Evolutionary conservation across 129 eudicot species (phyloP), one percentile per base, ranked within the genome.

Genomic region (Pseudognaphalium luteoalbum): DNA sequence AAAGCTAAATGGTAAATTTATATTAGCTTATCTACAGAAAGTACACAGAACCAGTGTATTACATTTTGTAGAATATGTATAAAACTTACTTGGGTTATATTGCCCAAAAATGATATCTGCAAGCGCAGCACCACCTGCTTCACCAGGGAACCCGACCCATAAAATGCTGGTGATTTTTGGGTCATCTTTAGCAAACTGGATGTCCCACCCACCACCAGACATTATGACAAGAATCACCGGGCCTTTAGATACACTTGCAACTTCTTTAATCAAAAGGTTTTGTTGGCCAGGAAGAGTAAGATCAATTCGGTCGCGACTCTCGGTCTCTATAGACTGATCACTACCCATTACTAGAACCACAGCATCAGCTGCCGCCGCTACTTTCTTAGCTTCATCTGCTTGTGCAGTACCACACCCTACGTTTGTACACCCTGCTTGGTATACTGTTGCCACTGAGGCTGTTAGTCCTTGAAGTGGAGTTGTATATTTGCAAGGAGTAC

Each of bases 131-230:
- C 99, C 99, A 68, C 99, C 99, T 0, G 97, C 97, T 86, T 95
- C 90, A 33, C 99, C 99, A 0, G 99, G 99, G 74, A 81, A 95
- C 47, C 99, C 99, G 51, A 87, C 96, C 99, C 99, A 95, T 32
- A 95, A 25, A 65, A 95, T 95, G 78, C 92, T 87, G 25, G 88
- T 86, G 54, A 95, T 80, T 69, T 91, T 95, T 6, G 89, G 88
- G 82, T 87, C 73, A 41, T 86, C 93, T 75, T 89, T 89, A 8
- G 99, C 97, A 66, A 95, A 95, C 69, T 85, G 87, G 6, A 95
- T 66, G 58, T 95, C 99, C 97, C 86, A 10, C 99, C 97, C 0
- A n/a, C 99, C 99, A 8, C 97, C 99, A 0, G 99, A 91, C 97
- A 95, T 95, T 35, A 95, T 86, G 15, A 95, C 99, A 44, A 95